These are phyloP conservation scores for Amanita phalloides DNA, from an alignment of 768 basidiomycete genomes.

Conservation along the genomic window DNA sequence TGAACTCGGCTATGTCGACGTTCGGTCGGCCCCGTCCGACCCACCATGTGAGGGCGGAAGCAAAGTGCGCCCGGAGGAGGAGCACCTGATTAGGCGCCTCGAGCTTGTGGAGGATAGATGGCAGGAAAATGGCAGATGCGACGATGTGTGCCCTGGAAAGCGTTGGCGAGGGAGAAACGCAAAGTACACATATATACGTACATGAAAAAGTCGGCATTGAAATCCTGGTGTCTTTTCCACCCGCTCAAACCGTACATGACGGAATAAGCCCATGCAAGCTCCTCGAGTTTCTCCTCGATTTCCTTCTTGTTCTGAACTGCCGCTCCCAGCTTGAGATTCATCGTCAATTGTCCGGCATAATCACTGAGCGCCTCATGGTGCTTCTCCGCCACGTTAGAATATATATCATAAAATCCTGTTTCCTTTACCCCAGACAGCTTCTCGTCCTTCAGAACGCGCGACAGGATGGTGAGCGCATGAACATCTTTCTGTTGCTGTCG, in stretches of 20 bases:
- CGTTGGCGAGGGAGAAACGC: background rate
- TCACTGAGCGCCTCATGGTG: conserved; percentile 23
- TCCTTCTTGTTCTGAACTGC: conserved; percentile 11
- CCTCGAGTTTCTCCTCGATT: conserved; percentile 37
- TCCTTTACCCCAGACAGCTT: conserved; percentile 13
- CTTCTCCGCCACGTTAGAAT: conserved; percentile 18
- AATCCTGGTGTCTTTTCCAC: conserved; percentile 13
- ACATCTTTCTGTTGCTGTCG: conserved; percentile 7
- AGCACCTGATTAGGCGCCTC: conserved; percentile 26
- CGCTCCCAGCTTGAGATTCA: conserved; percentile 7
- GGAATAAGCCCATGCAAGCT: conserved; percentile 36
- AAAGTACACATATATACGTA: conserved; percentile 18
- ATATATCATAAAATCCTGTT: conserved; percentile 9
- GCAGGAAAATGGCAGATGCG: conserved; percentile 47
- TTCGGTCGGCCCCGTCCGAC: conserved; percentile 40
- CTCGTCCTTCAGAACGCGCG: conserved; percentile 33
- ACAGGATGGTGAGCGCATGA: conserved; percentile 34
- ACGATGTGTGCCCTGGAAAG: conserved; percentile 41
- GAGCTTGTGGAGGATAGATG: conserved; percentile 24
- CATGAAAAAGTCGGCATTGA: conserved; percentile 42
- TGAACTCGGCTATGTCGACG: conserved; percentile 36
- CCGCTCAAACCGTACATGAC: conserved; percentile 33
- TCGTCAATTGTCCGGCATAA: conserved; percentile 16
- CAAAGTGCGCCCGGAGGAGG: conserved; percentile 42
- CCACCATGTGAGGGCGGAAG: conserved; percentile 36